Conservation (phyloP, 495 filamentous ascomycete genomes). For the Polyplosphaeria fusca region DNA sequence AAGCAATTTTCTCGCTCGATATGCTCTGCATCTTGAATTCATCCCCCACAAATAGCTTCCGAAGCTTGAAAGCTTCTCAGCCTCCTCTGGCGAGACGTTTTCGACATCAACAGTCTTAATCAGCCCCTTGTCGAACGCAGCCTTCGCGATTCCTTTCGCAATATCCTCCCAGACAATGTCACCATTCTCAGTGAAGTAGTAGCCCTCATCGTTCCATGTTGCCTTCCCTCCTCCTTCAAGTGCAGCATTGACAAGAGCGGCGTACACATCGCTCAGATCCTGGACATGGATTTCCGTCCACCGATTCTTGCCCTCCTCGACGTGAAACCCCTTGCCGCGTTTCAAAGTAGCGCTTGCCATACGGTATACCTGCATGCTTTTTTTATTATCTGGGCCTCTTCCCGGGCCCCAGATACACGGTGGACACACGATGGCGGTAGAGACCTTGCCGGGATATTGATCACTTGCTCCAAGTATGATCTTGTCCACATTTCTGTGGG, state of each 20-base stretch:
- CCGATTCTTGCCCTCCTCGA: conserved; percentile 61
- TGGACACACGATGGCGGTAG: conserved; percentile 72
- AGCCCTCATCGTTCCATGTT: conserved; percentile 68
- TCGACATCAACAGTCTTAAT: conserved; percentile 56
- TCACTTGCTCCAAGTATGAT: conserved; percentile 52
- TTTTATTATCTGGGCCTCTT: conserved; percentile 65
- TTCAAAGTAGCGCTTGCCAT: conserved; percentile 57
- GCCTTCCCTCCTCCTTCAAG: conserved; percentile 53
- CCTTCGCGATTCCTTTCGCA: conserved; percentile 56
- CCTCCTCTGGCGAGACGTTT: conserved; percentile 33
- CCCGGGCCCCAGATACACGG: conserved; percentile 76
- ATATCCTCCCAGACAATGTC: conserved; percentile 70
- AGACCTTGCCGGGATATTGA: conserved; percentile 48
- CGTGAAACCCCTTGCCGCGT: conserved; percentile 59
- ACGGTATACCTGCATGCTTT: conserved; percentile 62
- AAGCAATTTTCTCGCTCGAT: conserved; percentile 57
- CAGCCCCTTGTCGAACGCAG: conserved; percentile 61
- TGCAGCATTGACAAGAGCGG: conserved; percentile 65
- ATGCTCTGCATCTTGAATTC: conserved; percentile 58
- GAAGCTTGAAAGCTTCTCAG: conserved; percentile 25
- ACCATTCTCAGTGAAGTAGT: conserved; percentile 72
- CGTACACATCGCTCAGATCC: conserved; percentile 65
- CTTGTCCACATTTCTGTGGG: conserved; percentile 61
- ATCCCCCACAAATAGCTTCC: conserved; percentile 46
- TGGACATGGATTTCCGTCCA: conserved; percentile 76